Evolutionary conservation across 495 filamentous ascomycete species (phyloP).

Genomic region (Aspergillus diversus): DNA sequence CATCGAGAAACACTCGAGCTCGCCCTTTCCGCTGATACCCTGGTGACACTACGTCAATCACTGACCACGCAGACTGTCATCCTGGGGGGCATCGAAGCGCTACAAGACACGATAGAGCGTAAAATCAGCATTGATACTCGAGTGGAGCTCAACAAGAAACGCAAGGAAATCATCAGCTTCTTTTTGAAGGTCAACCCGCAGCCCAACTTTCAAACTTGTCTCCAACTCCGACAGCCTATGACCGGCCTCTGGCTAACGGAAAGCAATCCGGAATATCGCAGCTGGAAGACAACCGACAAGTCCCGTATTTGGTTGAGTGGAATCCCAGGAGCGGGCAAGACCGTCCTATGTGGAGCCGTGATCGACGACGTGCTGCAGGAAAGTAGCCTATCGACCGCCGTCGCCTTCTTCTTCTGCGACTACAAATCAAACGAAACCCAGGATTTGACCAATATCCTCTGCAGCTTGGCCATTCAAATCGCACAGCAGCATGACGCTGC

Average conservation of each 20-base stretch:
- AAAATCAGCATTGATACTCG: constrained; percentile 1
- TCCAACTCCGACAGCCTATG: constrained; percentile 1
- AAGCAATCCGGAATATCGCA: not conserved
- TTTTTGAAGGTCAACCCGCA: constrained; percentile 10
- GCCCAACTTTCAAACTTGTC: not conserved
- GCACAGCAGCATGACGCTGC: not conserved
- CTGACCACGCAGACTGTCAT: not conserved
- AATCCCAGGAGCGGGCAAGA: constrained; percentile 10
- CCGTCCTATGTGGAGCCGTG: not conserved
- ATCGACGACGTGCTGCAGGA: not conserved
- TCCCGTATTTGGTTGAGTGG: constrained; percentile 1
- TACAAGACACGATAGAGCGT: not conserved
- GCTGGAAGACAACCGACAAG: not conserved
- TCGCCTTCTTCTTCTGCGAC: constrained; percentile 9
- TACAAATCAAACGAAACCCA: not conserved
- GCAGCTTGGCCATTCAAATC: not conserved
- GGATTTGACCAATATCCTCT: not conserved
- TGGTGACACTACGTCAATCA: not conserved
- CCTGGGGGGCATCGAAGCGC: not conserved
- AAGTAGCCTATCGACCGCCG: not conserved
- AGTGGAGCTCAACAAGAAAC: not conserved
- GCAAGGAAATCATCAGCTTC: not conserved
- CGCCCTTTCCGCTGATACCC: constrained; percentile 2
- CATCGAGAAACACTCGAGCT: constrained; percentile 1
- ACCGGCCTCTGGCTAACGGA: constrained; percentile 9